Conservation (phyloP, 495 filamentous ascomycete genomes). For the Neurospora terricola region DNA sequence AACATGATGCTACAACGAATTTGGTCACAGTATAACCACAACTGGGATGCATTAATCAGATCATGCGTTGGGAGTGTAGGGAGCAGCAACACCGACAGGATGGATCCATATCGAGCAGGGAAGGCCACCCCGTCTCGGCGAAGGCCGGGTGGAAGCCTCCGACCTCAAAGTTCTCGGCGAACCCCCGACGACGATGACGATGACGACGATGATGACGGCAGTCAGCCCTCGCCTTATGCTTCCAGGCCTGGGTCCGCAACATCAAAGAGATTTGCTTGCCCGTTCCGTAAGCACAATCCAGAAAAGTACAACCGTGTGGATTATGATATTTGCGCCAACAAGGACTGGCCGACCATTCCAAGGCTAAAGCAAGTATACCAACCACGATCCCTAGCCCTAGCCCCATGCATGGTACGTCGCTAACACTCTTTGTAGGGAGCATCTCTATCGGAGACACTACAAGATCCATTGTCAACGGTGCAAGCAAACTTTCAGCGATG, state of each 20-base stretch:
- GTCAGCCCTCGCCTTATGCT: constrained; percentile 7
- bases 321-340: constrained; percentile 16
- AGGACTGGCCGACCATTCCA: constrained; percentile 18
- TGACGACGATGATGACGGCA: constrained; percentile 13
- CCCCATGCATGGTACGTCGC: background rate
- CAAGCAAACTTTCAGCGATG: constrained; percentile 15
- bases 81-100: background rate
- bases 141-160: constrained; percentile 1
- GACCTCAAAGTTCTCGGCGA: background rate
- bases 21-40: constrained; percentile 16
- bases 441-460: constrained; percentile 21
- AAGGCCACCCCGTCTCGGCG: constrained; percentile 5
- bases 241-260: constrained; percentile 7
- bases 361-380: constrained; percentile 15
- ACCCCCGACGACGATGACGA: constrained; percentile 14
- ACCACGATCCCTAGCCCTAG: background rate
- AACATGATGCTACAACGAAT: constrained; percentile 9
- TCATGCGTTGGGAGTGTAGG: constrained; percentile 6
- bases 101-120: constrained; percentile 1
- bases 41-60: constrained; percentile 15
- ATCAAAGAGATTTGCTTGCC: constrained; percentile 17
- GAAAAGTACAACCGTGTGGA: constrained; percentile 14
- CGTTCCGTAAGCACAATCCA: constrained; percentile 21
- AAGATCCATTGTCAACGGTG: constrained; percentile 20
- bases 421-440: constrained; percentile 13